Evolutionary conservation across 768 basidiomycete genomes (phyloP).

Genomic region (Auriculariales sp.): DNA sequence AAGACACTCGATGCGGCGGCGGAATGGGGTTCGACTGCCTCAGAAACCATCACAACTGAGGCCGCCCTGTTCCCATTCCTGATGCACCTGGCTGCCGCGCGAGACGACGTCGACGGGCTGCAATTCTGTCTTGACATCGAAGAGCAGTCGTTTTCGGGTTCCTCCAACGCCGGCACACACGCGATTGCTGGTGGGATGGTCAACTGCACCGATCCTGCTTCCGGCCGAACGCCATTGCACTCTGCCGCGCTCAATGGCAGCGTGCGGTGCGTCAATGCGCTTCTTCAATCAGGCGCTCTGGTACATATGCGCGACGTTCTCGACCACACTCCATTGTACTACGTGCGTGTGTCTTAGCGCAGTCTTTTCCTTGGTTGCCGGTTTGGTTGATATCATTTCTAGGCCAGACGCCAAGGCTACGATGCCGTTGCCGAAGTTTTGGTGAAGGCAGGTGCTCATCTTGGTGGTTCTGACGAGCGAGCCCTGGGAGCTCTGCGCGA

Average conservation of each 20-base stretch:
- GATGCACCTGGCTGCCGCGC: slow-evolving; percentile 63
- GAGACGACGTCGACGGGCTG: slow-evolving; percentile 49
- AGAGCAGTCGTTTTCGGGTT: slow-evolving; percentile 8
- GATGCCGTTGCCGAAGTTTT: slow-evolving; percentile 45
- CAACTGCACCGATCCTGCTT: slow-evolving; percentile 56
- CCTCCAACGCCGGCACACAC: slow-evolving; percentile 13
- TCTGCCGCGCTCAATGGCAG: slow-evolving; percentile 62
- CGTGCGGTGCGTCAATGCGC: slow-evolving; percentile 21
- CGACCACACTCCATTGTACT: slow-evolving; percentile 75
- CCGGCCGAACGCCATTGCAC: slow-evolving; percentile 65
- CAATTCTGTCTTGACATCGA: slow-evolving; percentile 36
- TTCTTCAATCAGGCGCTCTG: slow-evolving; percentile 61
- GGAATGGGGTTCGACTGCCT: slow-evolving; percentile 66
- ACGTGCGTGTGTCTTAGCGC: slow-evolving; percentile 26
- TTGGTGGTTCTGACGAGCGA: slow-evolving; percentile 55
- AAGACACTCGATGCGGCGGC: slow-evolving; percentile 28
- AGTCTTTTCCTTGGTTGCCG: neutral
- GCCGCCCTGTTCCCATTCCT: slow-evolving; percentile 61
- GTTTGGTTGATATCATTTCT: slow-evolving; percentile 1
- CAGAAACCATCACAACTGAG: slow-evolving; percentile 58
- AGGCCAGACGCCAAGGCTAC: slow-evolving; percentile 69
- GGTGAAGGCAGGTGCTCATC: slow-evolving; percentile 56
- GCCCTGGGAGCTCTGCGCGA: slow-evolving; percentile 44
- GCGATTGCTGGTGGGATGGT: slow-evolving; percentile 52
- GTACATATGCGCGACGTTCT: slow-evolving; percentile 70